phyloP scores from a whole-genome alignment of 1,139 yeast species.

The Arxiozyma telluris region DNA sequence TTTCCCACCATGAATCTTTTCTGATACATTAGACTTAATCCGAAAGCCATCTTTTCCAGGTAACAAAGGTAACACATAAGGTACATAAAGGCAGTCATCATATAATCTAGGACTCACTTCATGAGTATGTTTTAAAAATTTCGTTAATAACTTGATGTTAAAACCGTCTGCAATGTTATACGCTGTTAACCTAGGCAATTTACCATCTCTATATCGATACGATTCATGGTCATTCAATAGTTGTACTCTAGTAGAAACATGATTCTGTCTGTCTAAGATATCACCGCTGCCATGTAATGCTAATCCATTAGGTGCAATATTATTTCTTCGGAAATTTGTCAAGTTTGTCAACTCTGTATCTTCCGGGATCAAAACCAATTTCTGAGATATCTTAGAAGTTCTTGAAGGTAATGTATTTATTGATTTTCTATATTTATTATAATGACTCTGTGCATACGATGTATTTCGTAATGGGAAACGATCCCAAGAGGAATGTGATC shows the following conservation, averaged over 20 bases:
- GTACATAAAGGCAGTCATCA: conserved; percentile 86
- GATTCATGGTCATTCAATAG: conserved; percentile 11
- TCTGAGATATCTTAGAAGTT: conserved; percentile 78
- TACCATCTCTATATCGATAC: conserved; percentile 8
- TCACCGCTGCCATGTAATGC: conserved; percentile 1
- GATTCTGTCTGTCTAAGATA: conserved; percentile 1
- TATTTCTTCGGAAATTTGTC: not conserved
- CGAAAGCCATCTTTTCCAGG: conserved; percentile 85
- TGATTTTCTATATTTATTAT: conserved; percentile 37
- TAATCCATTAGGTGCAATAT: not conserved
- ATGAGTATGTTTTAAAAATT: conserved; percentile 60
- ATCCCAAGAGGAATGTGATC: conserved; percentile 30
- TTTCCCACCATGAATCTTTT: conserved; percentile 52
- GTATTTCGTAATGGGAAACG: conserved; percentile 12
- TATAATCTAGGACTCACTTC: conserved; percentile 78
- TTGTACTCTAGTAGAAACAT: conserved; percentile 7
- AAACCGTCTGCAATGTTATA: conserved; percentile 81
- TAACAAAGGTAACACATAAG: conserved; percentile 75
- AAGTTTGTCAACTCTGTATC: conserved; percentile 33
- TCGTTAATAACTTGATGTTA: conserved; percentile 52
- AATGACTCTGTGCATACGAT: conserved; percentile 8
- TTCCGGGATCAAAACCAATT: conserved; percentile 79
- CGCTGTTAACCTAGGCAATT: conserved; percentile 79
- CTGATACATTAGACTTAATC: conserved; percentile 69
- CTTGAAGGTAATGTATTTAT: conserved; percentile 71